A percentile compares a stretch with the other conserved stretches of the same genome.
Evolutionary conservation across 2,329 filamentous ascomycete genomes (phyloP).

Genomic region (Pochonia chlamydosporia): DNA sequence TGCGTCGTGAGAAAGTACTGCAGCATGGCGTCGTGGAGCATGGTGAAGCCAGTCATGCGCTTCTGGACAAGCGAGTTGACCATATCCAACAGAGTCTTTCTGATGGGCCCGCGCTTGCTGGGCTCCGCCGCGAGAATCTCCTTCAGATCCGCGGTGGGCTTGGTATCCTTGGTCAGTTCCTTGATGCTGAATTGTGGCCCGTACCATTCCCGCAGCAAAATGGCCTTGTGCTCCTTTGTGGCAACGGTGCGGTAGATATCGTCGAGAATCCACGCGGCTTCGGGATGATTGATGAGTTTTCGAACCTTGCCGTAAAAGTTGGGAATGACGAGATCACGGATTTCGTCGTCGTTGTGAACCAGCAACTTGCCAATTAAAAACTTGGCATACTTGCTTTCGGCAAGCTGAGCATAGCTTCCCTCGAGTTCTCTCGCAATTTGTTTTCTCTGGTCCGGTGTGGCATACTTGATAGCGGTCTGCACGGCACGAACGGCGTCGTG

Average conservation of each 20-base stretch:
- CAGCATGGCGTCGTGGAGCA: slow-evolving; percentile 96
- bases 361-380: slow-evolving; percentile 95
- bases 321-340: slow-evolving; percentile 80
- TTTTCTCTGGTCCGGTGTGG: slow-evolving; percentile 75
- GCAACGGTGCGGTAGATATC: slow-evolving; percentile 91
- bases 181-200: slow-evolving; percentile 87
- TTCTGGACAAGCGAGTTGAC: slow-evolving; percentile 94
- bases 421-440: slow-evolving; percentile 82
- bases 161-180: slow-evolving; percentile 49
- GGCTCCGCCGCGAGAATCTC: slow-evolving; percentile 70
- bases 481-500: slow-evolving; percentile 96
- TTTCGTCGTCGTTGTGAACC: slow-evolving; percentile 82
- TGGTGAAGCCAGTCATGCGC: slow-evolving; percentile 93
- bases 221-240: slow-evolving; percentile 77
- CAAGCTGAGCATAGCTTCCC: slow-evolving; percentile 76
- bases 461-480: slow-evolving; percentile 95
- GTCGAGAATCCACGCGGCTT: slow-evolving; percentile 96
- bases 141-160: slow-evolving; percentile 62
- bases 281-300: slow-evolving; percentile 90
- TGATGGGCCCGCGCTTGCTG: slow-evolving; percentile 80
- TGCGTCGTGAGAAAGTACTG: slow-evolving; percentile 86
- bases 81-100: slow-evolving; percentile 78
- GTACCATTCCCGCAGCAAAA: slow-evolving; percentile 90
- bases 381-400: slow-evolving; percentile 95
- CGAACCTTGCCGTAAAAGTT: slow-evolving; percentile 95